Evolutionary conservation across 306 rosid genomes (phyloP).

Genomic region (Casuarina equisetifolia): DNA sequence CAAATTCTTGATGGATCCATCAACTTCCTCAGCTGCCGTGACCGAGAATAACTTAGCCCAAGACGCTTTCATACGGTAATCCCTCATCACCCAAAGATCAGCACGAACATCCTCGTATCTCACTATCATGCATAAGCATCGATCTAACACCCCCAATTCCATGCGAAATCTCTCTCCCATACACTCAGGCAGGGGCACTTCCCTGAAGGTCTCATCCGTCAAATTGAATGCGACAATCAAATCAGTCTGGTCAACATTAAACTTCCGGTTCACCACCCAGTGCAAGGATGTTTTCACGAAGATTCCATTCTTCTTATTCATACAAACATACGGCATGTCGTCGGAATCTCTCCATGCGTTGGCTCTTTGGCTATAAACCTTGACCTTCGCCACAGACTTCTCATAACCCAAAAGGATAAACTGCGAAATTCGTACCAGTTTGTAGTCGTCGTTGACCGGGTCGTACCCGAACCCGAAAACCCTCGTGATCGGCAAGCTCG

Average conservation of each 20-base stretch:
- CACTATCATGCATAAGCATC: constrained; percentile 46
- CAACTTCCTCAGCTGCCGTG: constrained; percentile 5
- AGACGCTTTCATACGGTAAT: constrained; percentile 47
- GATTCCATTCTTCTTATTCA: constrained; percentile 51
- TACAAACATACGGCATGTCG: constrained; percentile 50
- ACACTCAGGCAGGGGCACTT: constrained; percentile 62
- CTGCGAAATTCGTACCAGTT: constrained; percentile 60
- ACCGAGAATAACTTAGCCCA: constrained; percentile 57
- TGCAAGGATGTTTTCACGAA: constrained; percentile 45
- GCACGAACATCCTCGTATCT: constrained; percentile 20
- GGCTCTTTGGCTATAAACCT: constrained; percentile 41
- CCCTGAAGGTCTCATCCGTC: constrained; percentile 31
- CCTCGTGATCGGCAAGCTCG: constrained; percentile 33
- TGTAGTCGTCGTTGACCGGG: constrained; percentile 37
- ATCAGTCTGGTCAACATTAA: constrained; percentile 33
- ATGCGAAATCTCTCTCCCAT: constrained; percentile 29
- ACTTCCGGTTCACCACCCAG: constrained; percentile 61
- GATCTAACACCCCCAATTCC: constrained; percentile 48
- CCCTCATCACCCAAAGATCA: constrained; percentile 68
- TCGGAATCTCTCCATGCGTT: constrained; percentile 53
- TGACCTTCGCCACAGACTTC: constrained; percentile 44
- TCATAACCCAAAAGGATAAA: constrained; percentile 35
- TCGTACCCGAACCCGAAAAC: constrained; percentile 73
- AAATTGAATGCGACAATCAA: constrained; percentile 53
- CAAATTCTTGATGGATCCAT: constrained; percentile 29